phyloP scores from a whole-genome alignment of 495 filamentous ascomycete genomes.

The Neurospora terricola region DNA sequence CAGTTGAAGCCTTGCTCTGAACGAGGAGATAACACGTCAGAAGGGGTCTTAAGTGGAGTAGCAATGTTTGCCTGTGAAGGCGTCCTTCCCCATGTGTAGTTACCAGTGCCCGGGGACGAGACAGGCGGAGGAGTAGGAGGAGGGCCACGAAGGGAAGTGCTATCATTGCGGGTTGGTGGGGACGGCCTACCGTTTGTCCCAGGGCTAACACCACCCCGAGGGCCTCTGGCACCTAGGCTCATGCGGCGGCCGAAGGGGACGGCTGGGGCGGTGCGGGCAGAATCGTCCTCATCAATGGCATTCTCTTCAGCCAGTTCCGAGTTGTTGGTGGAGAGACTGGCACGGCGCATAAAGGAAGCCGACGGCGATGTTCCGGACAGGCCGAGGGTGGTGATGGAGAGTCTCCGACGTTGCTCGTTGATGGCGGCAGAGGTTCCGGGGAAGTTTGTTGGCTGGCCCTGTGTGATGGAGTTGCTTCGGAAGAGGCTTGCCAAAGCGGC shows the following conservation, averaged over 20 bases:
- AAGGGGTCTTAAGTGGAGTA: slow-evolving; percentile 43
- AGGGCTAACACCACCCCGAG: slow-evolving; percentile 34
- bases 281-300: slow-evolving; percentile 72
- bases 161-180: slow-evolving; percentile 19
- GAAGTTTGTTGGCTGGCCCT: slow-evolving; percentile 31
- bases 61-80: slow-evolving; percentile 43
- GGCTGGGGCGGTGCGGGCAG: slow-evolving; percentile 40
- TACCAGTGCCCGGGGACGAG: slow-evolving; percentile 8
- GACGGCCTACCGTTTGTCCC: slow-evolving; percentile 39
- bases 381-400: slow-evolving; percentile 80
- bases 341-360: slow-evolving; percentile 49
- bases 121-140: slow-evolving; percentile 16
- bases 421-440: slow-evolving; percentile 55
- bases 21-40: slow-evolving; percentile 45
- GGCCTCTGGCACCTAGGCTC: slow-evolving; percentile 67
- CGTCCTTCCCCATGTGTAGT: slow-evolving; percentile 22
- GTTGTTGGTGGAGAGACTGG: slow-evolving; percentile 65
- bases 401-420: slow-evolving; percentile 67
- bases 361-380: slow-evolving; percentile 66
- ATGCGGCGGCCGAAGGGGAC: slow-evolving; percentile 77
- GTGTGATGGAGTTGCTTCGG: slow-evolving; percentile 36
- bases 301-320: slow-evolving; percentile 78
- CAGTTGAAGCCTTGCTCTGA: slow-evolving; percentile 88
- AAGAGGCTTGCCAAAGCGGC: slow-evolving; percentile 47
- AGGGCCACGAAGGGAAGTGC: slow-evolving; percentile 10